phyloP scores from a whole-genome alignment of 345 rosid species.

The Acer campestre region DNA sequence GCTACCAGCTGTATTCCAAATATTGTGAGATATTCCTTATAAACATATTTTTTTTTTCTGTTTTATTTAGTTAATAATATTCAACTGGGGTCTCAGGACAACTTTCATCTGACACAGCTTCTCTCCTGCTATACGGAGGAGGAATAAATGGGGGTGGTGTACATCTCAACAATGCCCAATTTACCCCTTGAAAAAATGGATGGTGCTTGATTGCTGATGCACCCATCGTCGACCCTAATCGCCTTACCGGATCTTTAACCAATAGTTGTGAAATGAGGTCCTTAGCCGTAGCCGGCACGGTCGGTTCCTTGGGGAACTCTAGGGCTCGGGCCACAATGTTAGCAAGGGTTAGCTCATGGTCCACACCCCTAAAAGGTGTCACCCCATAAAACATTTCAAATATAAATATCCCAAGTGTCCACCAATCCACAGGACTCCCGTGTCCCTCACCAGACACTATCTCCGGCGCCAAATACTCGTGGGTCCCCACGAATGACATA shows the following conservation, averaged over 20 bases:
- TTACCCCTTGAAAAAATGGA: conserved; percentile 81
- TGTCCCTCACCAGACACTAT: conserved; percentile 94
- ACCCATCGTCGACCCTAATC: conserved; percentile 80
- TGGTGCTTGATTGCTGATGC: conserved; percentile 86
- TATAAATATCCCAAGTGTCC: conserved; percentile 89
- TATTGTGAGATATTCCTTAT: neutral
- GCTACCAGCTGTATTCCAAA: neutral
- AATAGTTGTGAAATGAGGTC: conserved; percentile 74
- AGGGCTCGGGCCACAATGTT: conserved; percentile 95
- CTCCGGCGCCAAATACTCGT: conserved; percentile 91
- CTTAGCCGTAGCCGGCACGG: conserved; percentile 57
- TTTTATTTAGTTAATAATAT: conserved; percentile 51
- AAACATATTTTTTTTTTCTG: neutral
- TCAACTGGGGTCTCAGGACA: conserved; percentile 74
- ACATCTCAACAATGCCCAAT: conserved; percentile 92
- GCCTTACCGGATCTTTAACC: conserved; percentile 71
- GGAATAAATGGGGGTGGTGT: conserved; percentile 80
- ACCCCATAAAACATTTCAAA: conserved; percentile 77
- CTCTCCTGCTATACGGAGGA: conserved; percentile 54
- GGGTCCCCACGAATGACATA: conserved; percentile 95
- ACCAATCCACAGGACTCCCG: conserved; percentile 90
- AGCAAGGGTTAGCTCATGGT: conserved; percentile 87
- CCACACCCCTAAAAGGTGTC: conserved; percentile 81
- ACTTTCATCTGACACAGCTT: conserved; percentile 62
- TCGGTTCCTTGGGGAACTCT: conserved; percentile 79